Conservation (phyloP, 140 eudicot species). For the Anethum foeniculum region DNA sequence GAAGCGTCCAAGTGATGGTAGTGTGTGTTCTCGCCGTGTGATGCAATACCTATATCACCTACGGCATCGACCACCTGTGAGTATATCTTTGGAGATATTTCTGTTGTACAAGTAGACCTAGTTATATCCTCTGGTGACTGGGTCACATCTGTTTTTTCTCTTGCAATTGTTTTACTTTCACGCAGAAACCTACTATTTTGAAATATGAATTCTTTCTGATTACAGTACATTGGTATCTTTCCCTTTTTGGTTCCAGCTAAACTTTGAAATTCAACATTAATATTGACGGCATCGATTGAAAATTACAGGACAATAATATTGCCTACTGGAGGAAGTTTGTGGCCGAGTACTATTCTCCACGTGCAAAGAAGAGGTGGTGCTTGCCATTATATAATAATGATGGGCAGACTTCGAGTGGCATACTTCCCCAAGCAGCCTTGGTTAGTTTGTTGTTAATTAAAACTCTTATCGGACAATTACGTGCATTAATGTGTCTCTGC, state of each 20-base stretch:
- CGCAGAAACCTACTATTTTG: background rate
- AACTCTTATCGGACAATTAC: background rate
- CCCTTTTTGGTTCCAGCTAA: background rate
- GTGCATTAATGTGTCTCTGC: background rate
- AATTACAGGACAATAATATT: conserved; percentile 61
- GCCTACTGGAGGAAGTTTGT: conserved; percentile 95
- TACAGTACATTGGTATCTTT: background rate
- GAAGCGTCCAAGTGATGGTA: conserved; percentile 71
- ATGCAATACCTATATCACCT: conserved; percentile 95
- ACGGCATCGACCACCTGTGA: conserved; percentile 78
- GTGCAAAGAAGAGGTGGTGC: conserved; percentile 99
- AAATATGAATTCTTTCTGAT: background rate
- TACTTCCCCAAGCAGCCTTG: conserved; percentile 90
- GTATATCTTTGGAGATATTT: conserved; percentile 22
- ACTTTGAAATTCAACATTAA: background rate
- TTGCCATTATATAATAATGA: conserved; percentile 81
- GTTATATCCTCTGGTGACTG: background rate
- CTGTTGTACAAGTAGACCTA: background rate
- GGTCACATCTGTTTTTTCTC: background rate
- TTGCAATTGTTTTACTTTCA: background rate
- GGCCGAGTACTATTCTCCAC: conserved; percentile 88
- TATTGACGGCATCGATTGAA: background rate
- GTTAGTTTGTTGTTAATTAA: conserved; percentile 27
- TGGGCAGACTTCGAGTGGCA: conserved; percentile 79
- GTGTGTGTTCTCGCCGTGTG: conserved; percentile 84